Conservation (phyloP, 306 rosid species). For the Cucumis hystrix region DNA sequence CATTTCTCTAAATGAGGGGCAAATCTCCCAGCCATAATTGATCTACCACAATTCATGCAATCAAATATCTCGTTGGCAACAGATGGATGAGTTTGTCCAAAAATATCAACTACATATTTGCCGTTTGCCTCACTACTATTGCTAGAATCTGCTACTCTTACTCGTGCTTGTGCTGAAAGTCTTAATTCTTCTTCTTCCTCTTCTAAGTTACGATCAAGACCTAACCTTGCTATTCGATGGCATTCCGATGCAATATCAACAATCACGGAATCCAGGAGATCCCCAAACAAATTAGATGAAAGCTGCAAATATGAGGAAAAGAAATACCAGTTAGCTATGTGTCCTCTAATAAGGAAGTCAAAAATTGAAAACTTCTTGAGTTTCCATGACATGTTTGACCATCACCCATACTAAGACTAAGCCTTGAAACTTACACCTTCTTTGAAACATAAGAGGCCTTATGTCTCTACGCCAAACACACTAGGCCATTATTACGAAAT, state of each 20-base stretch:
- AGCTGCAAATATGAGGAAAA: slow-evolving; percentile 41
- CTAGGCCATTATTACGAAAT: neutral
- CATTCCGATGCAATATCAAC: slow-evolving; percentile 95
- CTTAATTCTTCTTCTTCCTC: slow-evolving; percentile 94
- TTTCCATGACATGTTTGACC: neutral
- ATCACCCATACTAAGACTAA: neutral
- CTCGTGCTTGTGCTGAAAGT: slow-evolving; percentile 82
- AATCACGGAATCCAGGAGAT: slow-evolving; percentile 80
- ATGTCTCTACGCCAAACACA: neutral
- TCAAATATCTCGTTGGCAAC: slow-evolving; percentile 72
- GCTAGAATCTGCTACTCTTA: slow-evolving; percentile 73
- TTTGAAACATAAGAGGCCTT: neutral
- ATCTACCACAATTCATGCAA: slow-evolving; percentile 87
- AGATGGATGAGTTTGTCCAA: slow-evolving; percentile 86
- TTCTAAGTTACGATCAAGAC: slow-evolving; percentile 84
- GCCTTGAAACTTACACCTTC: neutral
- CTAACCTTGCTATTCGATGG: slow-evolving; percentile 79
- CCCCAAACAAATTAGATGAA: slow-evolving; percentile 53
- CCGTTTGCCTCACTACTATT: slow-evolving; percentile 65
- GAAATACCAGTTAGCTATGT: slow-evolving; percentile 5
- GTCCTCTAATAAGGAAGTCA: neutral
- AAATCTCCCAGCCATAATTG: slow-evolving; percentile 82
- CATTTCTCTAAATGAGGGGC: slow-evolving; percentile 99
- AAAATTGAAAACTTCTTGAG: neutral
- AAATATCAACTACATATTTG: slow-evolving; percentile 81